Evolutionary conservation across 176 grass and related monocot genomes (phyloP).

Genomic region (Oryza australiensis): DNA sequence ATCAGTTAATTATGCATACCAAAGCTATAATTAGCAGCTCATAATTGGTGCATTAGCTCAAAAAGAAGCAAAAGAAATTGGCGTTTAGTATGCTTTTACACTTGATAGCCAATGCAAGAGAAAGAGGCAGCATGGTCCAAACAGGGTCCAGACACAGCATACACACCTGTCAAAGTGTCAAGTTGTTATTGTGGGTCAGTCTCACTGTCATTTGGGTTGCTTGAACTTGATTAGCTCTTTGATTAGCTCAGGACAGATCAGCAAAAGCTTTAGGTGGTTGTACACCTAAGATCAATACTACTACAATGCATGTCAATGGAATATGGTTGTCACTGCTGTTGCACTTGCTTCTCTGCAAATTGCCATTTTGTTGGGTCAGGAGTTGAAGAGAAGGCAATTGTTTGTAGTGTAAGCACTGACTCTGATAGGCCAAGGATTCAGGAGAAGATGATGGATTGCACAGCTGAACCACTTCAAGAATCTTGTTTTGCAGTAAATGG

Average conservation of each 20-base stretch:
- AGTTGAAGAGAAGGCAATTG: background rate
- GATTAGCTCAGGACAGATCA: slow-evolving; percentile 21
- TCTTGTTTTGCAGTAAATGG: background rate
- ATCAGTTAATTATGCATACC: background rate
- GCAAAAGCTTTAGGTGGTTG: slow-evolving; percentile 35
- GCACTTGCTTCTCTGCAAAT: background rate
- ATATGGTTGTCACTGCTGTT: slow-evolving; percentile 6
- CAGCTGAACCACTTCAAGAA: background rate
- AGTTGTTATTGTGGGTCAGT: slow-evolving; percentile 18
- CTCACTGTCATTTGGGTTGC: background rate
- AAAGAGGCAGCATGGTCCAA: slow-evolving; percentile 1
- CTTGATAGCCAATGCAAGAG: background rate
- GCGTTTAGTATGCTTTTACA: background rate
- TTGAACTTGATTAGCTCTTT: slow-evolving; percentile 17
- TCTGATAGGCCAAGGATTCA: background rate
- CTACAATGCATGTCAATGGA: background rate
- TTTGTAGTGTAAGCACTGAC: background rate
- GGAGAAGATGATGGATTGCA: background rate
- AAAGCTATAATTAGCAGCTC: background rate
- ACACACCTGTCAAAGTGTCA: slow-evolving; percentile 26
- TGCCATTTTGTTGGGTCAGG: background rate
- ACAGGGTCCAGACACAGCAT: background rate
- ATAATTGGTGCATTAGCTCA: background rate
- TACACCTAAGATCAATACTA: slow-evolving; percentile 9
- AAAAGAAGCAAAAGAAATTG: background rate